Conservation (phyloP, 1,284 basidiomycete genomes). For the Apiotrichum porosum region DNA sequence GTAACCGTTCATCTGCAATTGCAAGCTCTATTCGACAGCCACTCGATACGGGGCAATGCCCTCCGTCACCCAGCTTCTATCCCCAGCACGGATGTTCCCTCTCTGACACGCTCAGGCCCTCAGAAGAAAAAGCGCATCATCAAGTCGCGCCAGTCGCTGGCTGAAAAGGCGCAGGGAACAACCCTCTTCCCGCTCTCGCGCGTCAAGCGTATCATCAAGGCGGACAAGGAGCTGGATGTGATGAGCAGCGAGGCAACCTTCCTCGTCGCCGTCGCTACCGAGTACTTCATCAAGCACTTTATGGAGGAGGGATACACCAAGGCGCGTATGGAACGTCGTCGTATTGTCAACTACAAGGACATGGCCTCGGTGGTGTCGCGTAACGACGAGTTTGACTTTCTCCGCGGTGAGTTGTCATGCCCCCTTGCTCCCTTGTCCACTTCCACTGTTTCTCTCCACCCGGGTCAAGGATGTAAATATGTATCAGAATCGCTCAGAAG, state of each 20-base stretch:
- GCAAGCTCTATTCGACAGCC: no score
- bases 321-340: constrained; percentile 47
- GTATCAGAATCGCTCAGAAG: constrained; percentile 33
- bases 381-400: constrained; percentile 44
- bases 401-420: constrained; percentile 33
- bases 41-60: no score
- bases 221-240: constrained; percentile 50
- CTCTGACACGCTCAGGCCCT: constrained; percentile 5
- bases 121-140: constrained; percentile 34
- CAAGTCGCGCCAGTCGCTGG: constrained; percentile 41
- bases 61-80: no score
- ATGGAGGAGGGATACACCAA: constrained; percentile 48
- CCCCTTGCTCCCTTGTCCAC: not conserved
- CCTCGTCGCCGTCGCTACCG: constrained; percentile 48
- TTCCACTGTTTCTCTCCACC: not conserved
- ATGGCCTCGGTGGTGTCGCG: constrained; percentile 40
- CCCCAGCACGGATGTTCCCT: no score
- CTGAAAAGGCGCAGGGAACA: constrained; percentile 44
- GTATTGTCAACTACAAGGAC: constrained; percentile 49
- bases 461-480: constrained; percentile 27
- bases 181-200: constrained; percentile 47
- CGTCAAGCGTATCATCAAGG: constrained; percentile 50
- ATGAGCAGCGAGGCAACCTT: constrained; percentile 50
- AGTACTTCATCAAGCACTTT: constrained; percentile 50
- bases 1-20: no score